Conservation (phyloP, 2,329 filamentous ascomycete genomes). For the Endocalyx cinctus region DNA sequence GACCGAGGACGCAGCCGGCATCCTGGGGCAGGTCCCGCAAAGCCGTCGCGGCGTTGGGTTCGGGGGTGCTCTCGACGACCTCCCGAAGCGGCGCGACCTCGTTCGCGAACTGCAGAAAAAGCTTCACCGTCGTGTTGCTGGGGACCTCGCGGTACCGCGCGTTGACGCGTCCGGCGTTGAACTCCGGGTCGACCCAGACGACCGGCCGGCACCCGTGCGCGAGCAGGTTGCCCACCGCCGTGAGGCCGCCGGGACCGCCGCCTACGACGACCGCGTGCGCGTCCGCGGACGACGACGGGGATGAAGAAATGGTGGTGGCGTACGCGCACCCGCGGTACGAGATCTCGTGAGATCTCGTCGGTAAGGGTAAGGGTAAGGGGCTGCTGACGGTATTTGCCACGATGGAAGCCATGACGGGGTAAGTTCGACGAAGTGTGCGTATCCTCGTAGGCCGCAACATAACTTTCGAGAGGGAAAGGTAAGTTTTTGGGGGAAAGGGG, state of each 20-base stretch:
- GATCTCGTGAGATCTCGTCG: too few relatives aligned
- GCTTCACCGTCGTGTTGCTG: conserved; percentile 55
- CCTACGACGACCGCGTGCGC: conserved; percentile 50
- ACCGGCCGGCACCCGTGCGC: conserved; percentile 45
- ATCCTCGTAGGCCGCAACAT: too few relatives aligned
- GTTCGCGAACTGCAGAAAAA: conserved; percentile 54
- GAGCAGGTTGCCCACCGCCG: conserved; percentile 56
- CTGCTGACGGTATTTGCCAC: too few relatives aligned
- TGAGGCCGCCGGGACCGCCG: conserved; percentile 55
- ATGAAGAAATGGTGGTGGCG: too few relatives aligned
- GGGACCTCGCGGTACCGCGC: conserved; percentile 57
- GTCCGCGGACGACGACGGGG: conserved; percentile 6
- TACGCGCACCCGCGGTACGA: too few relatives aligned
- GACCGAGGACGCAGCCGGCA: conserved; percentile 50
- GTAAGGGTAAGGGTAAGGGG: too few relatives aligned
- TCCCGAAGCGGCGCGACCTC: conserved; percentile 47
- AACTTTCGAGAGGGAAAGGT: too few relatives aligned
- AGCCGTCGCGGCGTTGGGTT: conserved; percentile 50
- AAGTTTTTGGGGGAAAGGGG: too few relatives aligned
- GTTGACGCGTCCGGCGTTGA: conserved; percentile 48
- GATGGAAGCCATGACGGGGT: too few relatives aligned
- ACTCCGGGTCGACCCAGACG: conserved; percentile 55
- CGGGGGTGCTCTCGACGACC: conserved; percentile 41
- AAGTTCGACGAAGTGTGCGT: too few relatives aligned
- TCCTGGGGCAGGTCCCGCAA: conserved; percentile 50